These are phyloP conservation scores for Plasmodium vinckei DNA, from an alignment of 169 alveolate genomes.

Conservation along the genomic window DNA sequence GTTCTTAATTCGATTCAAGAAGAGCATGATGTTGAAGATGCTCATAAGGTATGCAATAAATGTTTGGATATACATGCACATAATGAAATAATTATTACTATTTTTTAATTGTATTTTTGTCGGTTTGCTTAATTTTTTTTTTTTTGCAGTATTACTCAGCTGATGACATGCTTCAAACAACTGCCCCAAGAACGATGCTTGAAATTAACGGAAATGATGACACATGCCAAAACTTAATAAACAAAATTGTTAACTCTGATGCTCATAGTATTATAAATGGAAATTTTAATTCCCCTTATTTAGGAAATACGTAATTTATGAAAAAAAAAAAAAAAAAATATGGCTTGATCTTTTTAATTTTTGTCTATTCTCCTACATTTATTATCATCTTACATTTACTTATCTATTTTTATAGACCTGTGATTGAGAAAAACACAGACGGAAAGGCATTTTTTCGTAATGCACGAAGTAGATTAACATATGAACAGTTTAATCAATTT, in stretches of 20 bases:
- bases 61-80: not conserved
- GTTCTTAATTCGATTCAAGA: constrained; percentile 89
- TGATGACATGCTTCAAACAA: constrained; percentile 72
- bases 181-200: constrained; percentile 76
- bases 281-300: constrained; percentile 56
- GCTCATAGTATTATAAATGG: constrained; percentile 65
- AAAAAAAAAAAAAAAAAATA: not conserved
- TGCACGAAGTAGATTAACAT: constrained; percentile 83
- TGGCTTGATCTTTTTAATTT: not conserved
- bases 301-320: constrained; percentile 51
- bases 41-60: constrained; percentile 48
- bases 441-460: constrained; percentile 78
- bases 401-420: not conserved
- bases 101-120: not conserved
- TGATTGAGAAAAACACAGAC: constrained; percentile 37
- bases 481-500: constrained; percentile 86
- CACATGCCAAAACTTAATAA: constrained; percentile 56
- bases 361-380: not conserved
- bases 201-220: constrained; percentile 75
- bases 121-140: not conserved
- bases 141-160: constrained; percentile 64
- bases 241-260: constrained; percentile 72
- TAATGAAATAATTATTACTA: not conserved
- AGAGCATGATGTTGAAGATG: constrained; percentile 79
- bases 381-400: not conserved